Evolutionary conservation across 805 yeast genomes (phyloP).

Genomic region (Barnettozyma californica): DNA sequence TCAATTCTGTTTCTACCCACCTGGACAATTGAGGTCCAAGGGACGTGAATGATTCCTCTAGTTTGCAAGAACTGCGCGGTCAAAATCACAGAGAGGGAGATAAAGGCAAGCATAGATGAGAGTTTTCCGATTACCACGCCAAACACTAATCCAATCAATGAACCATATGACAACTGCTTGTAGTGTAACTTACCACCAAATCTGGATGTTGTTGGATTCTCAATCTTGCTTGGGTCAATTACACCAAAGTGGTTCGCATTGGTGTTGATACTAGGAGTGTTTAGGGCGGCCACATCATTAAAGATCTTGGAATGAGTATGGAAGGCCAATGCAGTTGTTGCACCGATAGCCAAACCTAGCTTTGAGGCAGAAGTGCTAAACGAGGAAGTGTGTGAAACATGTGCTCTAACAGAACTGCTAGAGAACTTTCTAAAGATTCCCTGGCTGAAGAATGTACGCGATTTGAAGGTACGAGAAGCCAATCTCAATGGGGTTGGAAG

Average conservation of each 20-base stretch:
- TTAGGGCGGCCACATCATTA: constrained; percentile 23
- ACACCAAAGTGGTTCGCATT: background rate
- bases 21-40: constrained; percentile 32
- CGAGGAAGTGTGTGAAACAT: background rate
- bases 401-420: background rate
- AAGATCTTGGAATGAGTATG: constrained; percentile 21
- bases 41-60: constrained; percentile 45
- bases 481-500: constrained; percentile 13
- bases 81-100: constrained; percentile 41
- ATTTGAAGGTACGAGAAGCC: constrained; percentile 13
- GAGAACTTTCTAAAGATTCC: constrained; percentile 8
- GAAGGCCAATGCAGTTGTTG: constrained; percentile 15
- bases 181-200: constrained; percentile 47
- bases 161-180: constrained; percentile 55
- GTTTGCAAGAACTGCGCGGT: constrained; percentile 43
- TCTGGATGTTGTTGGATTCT: constrained; percentile 17
- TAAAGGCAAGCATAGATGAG: constrained; percentile 45
- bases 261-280: constrained; percentile 11
- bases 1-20: constrained; percentile 39
- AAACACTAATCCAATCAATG: constrained; percentile 49
- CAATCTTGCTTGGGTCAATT: constrained; percentile 3
- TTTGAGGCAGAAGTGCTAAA: constrained; percentile 8
- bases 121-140: constrained; percentile 58
- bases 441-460: background rate
- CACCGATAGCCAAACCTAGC: constrained; percentile 23